A percentile compares a stretch with the other conserved stretches of the same genome.
Conservation (phyloP, 1,284 basidiomycete species). For the Vanrija sp. region DNA sequence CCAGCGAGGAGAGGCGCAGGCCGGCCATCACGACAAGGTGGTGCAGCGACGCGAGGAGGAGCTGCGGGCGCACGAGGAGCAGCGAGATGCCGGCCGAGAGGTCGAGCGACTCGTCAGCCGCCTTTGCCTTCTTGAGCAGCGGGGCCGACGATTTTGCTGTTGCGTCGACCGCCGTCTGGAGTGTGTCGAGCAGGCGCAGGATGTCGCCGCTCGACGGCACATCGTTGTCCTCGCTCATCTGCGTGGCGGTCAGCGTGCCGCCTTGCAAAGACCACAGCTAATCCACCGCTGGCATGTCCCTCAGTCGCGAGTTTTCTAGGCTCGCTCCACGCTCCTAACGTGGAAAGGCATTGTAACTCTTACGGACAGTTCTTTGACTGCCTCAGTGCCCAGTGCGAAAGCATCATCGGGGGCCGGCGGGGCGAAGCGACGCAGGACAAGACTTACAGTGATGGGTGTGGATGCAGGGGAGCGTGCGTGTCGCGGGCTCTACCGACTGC, state of each 20-base stretch:
- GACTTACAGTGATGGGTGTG: not conserved
- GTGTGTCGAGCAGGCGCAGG: slow-evolving; percentile 33
- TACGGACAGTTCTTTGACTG: slow-evolving; percentile 20
- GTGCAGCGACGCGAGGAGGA: slow-evolving; percentile 82
- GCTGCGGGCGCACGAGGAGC: slow-evolving; percentile 79
- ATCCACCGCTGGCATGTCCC: slow-evolving; percentile 5
- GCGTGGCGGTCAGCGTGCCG: not conserved
- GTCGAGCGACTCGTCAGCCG: slow-evolving; percentile 55
- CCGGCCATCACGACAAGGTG: slow-evolving; percentile 73
- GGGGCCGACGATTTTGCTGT: slow-evolving; percentile 37
- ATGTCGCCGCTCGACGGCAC: slow-evolving; percentile 30
- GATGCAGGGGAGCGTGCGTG: not conserved
- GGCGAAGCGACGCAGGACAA: not conserved
- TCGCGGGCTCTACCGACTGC: not conserved
- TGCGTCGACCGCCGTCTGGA: slow-evolving; percentile 42
- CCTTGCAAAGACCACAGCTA: not conserved
- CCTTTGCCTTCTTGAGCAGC: slow-evolving; percentile 40
- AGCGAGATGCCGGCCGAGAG: slow-evolving; percentile 81
- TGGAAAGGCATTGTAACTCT: slow-evolving; percentile 42
- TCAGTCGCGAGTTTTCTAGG: slow-evolving; percentile 54
- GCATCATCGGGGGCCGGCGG: slow-evolving; percentile 25
- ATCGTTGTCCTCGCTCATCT: slow-evolving; percentile 25
- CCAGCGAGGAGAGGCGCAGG: slow-evolving; percentile 43
- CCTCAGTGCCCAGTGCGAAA: slow-evolving; percentile 51
- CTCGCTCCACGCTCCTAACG: slow-evolving; percentile 49